Percentiles rank a stretch among this genome's conserved stretches.
Evolutionary conservation across 2,329 filamentous ascomycete genomes (phyloP).

Genomic region (Penicillium sp.): DNA sequence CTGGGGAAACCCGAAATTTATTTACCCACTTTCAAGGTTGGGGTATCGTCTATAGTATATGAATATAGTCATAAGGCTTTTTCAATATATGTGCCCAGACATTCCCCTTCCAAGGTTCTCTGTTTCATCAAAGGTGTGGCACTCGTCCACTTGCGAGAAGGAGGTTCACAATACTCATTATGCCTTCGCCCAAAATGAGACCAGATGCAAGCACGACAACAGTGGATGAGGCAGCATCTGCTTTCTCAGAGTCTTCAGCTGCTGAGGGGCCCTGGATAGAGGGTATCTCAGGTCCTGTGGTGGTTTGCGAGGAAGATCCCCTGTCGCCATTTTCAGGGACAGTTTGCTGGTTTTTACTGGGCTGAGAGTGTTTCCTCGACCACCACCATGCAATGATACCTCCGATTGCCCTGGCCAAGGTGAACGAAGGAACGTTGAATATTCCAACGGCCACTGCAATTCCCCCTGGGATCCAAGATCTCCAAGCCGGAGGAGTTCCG

Average conservation of each 20-base stretch:
- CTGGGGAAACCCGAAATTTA: neutral
- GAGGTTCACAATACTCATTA: conserved; percentile 89
- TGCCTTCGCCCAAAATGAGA: conserved; percentile 87
- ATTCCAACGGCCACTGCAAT: conserved; percentile 92
- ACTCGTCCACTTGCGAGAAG: conserved; percentile 75
- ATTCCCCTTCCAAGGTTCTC: neutral
- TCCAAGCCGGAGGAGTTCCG: conserved; percentile 57
- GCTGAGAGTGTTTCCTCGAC: conserved; percentile 50
- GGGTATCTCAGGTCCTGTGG: neutral
- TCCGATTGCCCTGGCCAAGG: conserved; percentile 80
- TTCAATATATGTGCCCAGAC: neutral
- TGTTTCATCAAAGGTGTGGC: conserved; percentile 64
- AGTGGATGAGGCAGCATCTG: conserved; percentile 54
- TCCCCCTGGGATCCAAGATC: conserved; percentile 79
- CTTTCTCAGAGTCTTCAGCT: conserved; percentile 48
- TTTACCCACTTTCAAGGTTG: neutral
- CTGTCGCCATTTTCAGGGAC: neutral
- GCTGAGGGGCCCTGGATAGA: conserved; percentile 2
- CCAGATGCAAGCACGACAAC: conserved; percentile 89
- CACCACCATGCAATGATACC: conserved; percentile 79
- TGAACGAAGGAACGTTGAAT: conserved; percentile 97
- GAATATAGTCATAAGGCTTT: neutral
- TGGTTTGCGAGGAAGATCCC: conserved; percentile 1
- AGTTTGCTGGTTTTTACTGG: neutral
- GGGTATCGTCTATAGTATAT: neutral